Base-by-base conservation (phyloP, 345 rosid species). In the Nephelium lappaceum region DNA sequence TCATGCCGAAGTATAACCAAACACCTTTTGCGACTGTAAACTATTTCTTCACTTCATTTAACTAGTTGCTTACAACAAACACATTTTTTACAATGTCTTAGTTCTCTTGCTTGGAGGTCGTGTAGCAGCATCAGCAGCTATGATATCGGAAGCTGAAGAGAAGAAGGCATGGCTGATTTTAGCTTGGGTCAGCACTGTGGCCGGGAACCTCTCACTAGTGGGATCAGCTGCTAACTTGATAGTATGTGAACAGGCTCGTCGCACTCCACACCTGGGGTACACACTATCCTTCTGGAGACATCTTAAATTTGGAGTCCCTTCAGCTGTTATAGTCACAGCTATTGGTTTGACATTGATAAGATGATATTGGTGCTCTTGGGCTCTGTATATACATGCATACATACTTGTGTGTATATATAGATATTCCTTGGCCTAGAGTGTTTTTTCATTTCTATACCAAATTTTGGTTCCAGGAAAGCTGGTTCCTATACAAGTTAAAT, bases 221-320 rank as follows among this genome's bases (percentile, higher is more conserved):
- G 98, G 98, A 5, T 93, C 98, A 7, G 98, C 98, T 0, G 95
- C 97, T 4, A 95, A 95, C 83, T 81, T 95, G 88, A 93, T 93
- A 64, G 95, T 93, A 69, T 91, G 98, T 18, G 97, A 93, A 78
- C 93, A 95, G 86, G 98, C 98, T 67, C 80, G 86, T 16, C 83
- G 93, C 5, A 83, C 93, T 60, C 83, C 87, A 0, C 74, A 71
- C 12, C 74, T 84, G 16, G 89, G 88, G 2, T 91, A 92, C 86
- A 88, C 85, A 6, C 82, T 93, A 36, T 86, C 95, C 47, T 93
- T 95, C 78, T 91, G 89, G 87, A 90, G 81, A 39, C 98, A 95
- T 68, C 83, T 95, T 24, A 89, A 86, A 72, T 92, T 91, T 19
- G 97, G 98, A 62, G 74, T 91, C 65, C 98, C 98, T 43, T 93